Conservation (phyloP, 2,329 filamentous ascomycete genomes). For the Raffaelea albimanens region DNA sequence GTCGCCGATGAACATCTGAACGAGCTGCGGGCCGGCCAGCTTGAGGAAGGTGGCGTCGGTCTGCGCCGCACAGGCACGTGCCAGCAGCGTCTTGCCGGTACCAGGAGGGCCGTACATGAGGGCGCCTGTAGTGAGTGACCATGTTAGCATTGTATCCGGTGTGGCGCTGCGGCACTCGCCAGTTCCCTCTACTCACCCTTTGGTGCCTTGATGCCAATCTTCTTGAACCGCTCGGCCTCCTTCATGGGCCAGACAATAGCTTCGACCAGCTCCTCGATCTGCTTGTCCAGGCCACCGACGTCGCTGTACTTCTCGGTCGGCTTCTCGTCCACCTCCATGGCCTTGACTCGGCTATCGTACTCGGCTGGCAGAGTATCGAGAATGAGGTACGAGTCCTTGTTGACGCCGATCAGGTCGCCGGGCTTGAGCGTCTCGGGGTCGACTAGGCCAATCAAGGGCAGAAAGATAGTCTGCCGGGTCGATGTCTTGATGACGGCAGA, state of each 20-base stretch:
- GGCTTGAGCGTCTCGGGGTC: conserved; percentile 93
- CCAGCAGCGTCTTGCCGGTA: conserved; percentile 84
- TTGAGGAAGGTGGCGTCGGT: conserved; percentile 98
- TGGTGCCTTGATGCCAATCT: conserved; percentile 98
- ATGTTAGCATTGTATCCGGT: no score
- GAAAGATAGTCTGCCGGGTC: conserved; percentile 95
- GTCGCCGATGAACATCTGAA: conserved; percentile 99
- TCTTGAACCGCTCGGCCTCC: conserved; percentile 97
- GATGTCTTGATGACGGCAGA: conserved; percentile 99
- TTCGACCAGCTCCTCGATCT: conserved; percentile 97
- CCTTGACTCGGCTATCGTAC: conserved; percentile 97
- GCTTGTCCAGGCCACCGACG: conserved; percentile 94
- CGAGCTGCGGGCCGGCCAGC: conserved; percentile 90
- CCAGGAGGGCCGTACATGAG: conserved; percentile 95
- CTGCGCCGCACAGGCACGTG: conserved; percentile 92
- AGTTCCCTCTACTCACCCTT: conserved; percentile 61
- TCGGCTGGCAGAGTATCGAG: conserved; percentile 94
- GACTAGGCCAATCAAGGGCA: conserved; percentile 92
- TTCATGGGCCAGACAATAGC: conserved; percentile 99
- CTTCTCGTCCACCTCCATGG: conserved; percentile 99
- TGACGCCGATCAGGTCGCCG: conserved; percentile 92
- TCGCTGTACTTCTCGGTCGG: conserved; percentile 98
- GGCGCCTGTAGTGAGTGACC: conserved; percentile 52
- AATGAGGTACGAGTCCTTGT: conserved; percentile 97
- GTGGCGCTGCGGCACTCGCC: no score